Evolutionary conservation across 805 yeast species (phyloP).

Genomic region (Kazachstania viticola): DNA sequence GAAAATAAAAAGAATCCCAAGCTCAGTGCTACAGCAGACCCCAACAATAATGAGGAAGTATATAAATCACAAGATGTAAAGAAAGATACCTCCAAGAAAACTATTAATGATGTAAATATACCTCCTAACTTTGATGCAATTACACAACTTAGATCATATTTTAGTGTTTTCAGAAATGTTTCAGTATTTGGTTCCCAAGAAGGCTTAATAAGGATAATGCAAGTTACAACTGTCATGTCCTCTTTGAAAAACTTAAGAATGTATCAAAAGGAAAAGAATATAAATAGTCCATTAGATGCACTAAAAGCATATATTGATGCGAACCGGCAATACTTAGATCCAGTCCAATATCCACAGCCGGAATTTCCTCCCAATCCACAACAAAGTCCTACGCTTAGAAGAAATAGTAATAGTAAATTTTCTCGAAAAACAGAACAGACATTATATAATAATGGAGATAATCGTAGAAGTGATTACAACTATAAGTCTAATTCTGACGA

Average conservation of each 20-base stretch:
- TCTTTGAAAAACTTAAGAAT: slow-evolving; percentile 54
- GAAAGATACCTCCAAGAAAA: not conserved
- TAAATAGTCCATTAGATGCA: slow-evolving; percentile 43
- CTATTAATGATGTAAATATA: not conserved
- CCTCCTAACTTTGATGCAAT: slow-evolving; percentile 11
- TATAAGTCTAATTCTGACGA: too few species aligned
- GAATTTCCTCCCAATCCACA: too few species aligned
- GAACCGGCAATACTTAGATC: not conserved
- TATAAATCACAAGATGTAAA: too few species aligned
- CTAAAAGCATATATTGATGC: slow-evolving; percentile 31
- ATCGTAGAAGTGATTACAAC: too few species aligned
- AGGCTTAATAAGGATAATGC: slow-evolving; percentile 57
- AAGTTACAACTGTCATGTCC: slow-evolving; percentile 70
- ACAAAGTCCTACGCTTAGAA: too few species aligned
- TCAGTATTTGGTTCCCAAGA: slow-evolving; percentile 54
- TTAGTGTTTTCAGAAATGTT: slow-evolving; percentile 36
- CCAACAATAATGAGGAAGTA: not conserved
- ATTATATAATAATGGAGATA: too few species aligned
- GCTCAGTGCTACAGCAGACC: not conserved
- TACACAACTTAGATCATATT: slow-evolving; percentile 27
- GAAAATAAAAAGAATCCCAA: not conserved
- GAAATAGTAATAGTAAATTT: too few species aligned
- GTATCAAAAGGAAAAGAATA: slow-evolving; percentile 36
- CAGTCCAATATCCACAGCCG: too few species aligned
- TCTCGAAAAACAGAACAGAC: too few species aligned